These are phyloP conservation scores for Ophiocordyceps unilateralis DNA, from an alignment of 2,329 filamentous ascomycete species.

Conservation along the genomic window DNA sequence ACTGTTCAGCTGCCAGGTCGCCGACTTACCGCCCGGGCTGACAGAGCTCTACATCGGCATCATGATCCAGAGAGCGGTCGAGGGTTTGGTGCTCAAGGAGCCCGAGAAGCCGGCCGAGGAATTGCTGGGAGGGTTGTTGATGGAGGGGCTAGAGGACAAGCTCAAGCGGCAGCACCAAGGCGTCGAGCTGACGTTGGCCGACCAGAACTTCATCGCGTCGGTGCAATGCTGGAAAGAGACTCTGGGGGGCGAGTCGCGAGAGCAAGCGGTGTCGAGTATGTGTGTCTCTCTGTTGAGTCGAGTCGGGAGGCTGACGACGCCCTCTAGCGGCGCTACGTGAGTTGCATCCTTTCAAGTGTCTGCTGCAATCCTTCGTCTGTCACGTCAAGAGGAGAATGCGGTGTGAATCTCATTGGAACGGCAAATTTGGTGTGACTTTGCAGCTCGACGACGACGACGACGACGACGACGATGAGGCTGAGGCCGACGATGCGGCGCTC, in stretches of 20 bases:
- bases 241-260: conserved; percentile 13
- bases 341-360: conserved; percentile 22
- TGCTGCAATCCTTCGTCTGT: conserved; percentile 16
- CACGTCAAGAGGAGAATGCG: conserved; percentile 17
- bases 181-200: conserved; percentile 15
- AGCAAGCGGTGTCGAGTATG: conserved; percentile 5
- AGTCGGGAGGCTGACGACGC: conserved; percentile 1
- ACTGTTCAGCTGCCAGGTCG: conserved; percentile 25
- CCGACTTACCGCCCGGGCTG: conserved; percentile 23
- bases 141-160: conserved; percentile 34
- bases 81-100: conserved; percentile 29
- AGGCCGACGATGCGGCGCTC: too few species aligned
- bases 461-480: background rate
- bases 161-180: conserved; percentile 17
- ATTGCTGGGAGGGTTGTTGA: conserved; percentile 36
- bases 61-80: conserved; percentile 34
- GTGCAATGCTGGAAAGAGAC: conserved; percentile 16
- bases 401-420: conserved; percentile 15
- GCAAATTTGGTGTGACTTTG: conserved; percentile 18
- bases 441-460: conserved; percentile 11
- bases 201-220: conserved; percentile 16
- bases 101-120: conserved; percentile 33
- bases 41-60: conserved; percentile 27
- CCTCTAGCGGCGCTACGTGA: conserved; percentile 13
- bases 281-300: background rate